These are phyloP conservation scores for Rhizoctonia solani DNA, from an alignment of 1,284 basidiomycete species.

Conservation along the genomic window DNA sequence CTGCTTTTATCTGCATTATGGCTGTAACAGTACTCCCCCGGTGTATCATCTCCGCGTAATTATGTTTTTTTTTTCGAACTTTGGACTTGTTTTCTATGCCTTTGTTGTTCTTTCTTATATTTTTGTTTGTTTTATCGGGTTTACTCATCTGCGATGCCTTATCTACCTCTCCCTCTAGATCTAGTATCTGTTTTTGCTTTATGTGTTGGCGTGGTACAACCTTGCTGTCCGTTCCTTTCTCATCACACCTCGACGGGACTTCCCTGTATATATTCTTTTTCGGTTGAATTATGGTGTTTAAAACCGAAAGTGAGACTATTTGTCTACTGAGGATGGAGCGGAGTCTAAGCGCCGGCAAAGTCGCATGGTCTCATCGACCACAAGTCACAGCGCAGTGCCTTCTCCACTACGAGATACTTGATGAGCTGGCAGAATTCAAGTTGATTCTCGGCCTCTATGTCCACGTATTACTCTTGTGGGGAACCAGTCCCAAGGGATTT, in stretches of 20 bases:
- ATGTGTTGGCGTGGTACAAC: slow-evolving; percentile 13
- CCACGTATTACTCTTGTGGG: background rate
- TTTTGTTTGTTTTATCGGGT: background rate
- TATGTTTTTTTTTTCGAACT: background rate
- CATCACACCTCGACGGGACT: slow-evolving; percentile 29
- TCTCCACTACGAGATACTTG: background rate
- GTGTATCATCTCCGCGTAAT: too few species aligned
- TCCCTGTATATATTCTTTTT: slow-evolving; percentile 4
- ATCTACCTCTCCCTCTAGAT: background rate
- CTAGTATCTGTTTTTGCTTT: background rate
- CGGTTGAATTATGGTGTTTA: background rate
- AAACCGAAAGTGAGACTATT: background rate
- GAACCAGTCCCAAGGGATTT: background rate
- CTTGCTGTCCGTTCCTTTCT: slow-evolving; percentile 29
- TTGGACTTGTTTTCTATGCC: too few species aligned
- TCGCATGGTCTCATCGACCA: background rate
- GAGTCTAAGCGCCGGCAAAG: background rate
- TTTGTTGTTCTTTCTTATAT: too few species aligned
- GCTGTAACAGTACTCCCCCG: too few species aligned
- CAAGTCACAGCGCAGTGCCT: background rate
- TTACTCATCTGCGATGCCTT: slow-evolving; percentile 8
- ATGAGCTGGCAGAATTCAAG: background rate
- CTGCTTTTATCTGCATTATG: too few species aligned
- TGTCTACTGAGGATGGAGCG: background rate
- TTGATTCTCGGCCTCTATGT: background rate